Conservation (phyloP, 768 basidiomycete species). For the Hygrophorus pudorinus region DNA sequence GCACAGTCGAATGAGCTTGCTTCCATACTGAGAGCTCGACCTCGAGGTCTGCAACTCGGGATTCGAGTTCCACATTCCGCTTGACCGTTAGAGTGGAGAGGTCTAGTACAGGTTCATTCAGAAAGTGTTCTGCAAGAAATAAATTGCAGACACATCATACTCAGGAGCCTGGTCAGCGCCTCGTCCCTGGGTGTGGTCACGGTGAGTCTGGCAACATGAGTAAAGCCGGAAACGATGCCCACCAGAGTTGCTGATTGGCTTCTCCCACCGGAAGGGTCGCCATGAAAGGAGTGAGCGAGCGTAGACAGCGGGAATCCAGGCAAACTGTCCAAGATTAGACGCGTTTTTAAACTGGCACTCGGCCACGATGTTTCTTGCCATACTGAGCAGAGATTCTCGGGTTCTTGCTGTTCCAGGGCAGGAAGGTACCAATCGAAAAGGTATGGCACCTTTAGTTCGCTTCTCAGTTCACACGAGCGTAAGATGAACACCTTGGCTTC, state of each 20-base stretch:
- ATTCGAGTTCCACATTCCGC: slow-evolving; percentile 54
- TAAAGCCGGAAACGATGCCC: slow-evolving; percentile 16
- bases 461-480: not conserved
- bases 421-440: slow-evolving; percentile 35
- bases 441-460: slow-evolving; percentile 26
- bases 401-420: slow-evolving; percentile 36
- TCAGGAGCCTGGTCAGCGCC: slow-evolving; percentile 48
- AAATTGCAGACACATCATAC: slow-evolving; percentile 22
- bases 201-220: slow-evolving; percentile 6
- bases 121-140: slow-evolving; percentile 4
- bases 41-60: slow-evolving; percentile 56
- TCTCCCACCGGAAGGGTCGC: slow-evolving; percentile 47
- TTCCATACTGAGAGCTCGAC: slow-evolving; percentile 63
- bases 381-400: slow-evolving; percentile 28
- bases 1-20: slow-evolving; percentile 52
- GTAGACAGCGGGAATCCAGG: slow-evolving; percentile 28
- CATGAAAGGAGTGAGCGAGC: slow-evolving; percentile 27
- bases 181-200: slow-evolving; percentile 47
- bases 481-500: not conserved
- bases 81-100: slow-evolving; percentile 56
- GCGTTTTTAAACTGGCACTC: slow-evolving; percentile 25
- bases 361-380: not conserved
- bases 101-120: slow-evolving; percentile 25
- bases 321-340: slow-evolving; percentile 22
- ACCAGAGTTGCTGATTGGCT: slow-evolving; percentile 60